Evolutionary conservation across 306 rosid genomes (phyloP).

Genomic region (Trifolium pratense): DNA sequence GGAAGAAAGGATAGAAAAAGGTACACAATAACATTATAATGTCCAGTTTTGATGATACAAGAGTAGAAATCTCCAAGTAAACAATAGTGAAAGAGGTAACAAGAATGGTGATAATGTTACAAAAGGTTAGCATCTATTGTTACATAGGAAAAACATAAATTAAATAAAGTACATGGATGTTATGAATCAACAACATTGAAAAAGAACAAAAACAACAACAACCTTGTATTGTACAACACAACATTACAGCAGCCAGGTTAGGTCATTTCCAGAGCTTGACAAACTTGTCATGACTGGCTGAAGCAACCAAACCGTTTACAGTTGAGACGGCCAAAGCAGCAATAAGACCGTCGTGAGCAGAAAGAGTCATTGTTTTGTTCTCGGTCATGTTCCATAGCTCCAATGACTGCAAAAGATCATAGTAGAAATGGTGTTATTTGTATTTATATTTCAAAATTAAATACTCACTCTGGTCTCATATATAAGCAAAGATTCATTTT

Average conservation of each 20-base stretch:
- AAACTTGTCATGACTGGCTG: constrained; percentile 90
- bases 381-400: constrained; percentile 94
- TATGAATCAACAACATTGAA: constrained; percentile 36
- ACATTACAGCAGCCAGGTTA: neutral
- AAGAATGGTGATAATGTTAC: constrained; percentile 39
- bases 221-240: constrained; percentile 37
- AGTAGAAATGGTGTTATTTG: neutral
- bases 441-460: no score
- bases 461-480: no score
- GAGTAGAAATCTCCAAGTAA: constrained; percentile 3
- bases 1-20: neutral
- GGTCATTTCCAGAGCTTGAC: constrained; percentile 91
- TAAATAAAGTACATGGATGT: constrained; percentile 41
- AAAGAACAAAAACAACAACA: constrained; percentile 12
- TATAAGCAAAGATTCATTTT: no score
- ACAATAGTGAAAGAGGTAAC: constrained; percentile 25
- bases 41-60: constrained; percentile 7
- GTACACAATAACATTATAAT: constrained; percentile 9
- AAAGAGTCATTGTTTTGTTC: constrained; percentile 88
- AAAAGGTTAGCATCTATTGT: constrained; percentile 36
- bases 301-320: constrained; percentile 82
- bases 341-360: constrained; percentile 91
- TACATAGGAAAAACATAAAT: constrained; percentile 35
- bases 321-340: constrained; percentile 83
- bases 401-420: constrained; percentile 70